Evolutionary conservation across 2,329 filamentous ascomycete genomes (phyloP).

Genomic region (Apiospora aurea): DNA sequence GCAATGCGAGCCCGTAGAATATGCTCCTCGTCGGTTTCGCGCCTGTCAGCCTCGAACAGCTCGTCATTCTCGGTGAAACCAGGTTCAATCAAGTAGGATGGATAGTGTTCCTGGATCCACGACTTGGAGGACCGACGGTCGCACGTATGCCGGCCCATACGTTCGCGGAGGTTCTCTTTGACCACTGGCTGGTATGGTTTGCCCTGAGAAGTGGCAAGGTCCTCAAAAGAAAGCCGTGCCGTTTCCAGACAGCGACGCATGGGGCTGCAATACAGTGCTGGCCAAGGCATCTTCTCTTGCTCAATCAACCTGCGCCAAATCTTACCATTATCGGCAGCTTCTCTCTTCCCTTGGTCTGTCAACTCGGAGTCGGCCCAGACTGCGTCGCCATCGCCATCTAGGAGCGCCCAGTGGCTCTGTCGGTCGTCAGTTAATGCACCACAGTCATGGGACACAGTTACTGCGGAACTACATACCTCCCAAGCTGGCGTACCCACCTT

Average conservation of each 20-base stretch:
- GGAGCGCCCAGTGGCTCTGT: slow-evolving; percentile 28
- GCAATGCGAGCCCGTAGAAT: slow-evolving; percentile 41
- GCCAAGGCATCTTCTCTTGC: slow-evolving; percentile 50
- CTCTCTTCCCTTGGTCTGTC: slow-evolving; percentile 49
- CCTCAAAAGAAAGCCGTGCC: slow-evolving; percentile 50
- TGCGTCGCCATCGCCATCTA: slow-evolving; percentile 26
- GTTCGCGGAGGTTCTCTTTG: slow-evolving; percentile 57
- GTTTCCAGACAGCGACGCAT: slow-evolving; percentile 57
- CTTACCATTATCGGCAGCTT: slow-evolving; percentile 50
- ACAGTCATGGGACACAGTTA: background rate
- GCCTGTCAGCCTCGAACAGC: slow-evolving; percentile 48
- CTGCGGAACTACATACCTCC: slow-evolving; percentile 17
- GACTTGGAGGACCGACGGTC: slow-evolving; percentile 51
- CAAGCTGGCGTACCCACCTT: slow-evolving; percentile 27
- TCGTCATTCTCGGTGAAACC: slow-evolving; percentile 56
- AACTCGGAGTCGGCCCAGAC: slow-evolving; percentile 41
- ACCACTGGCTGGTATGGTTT: slow-evolving; percentile 50
- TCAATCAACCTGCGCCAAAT: slow-evolving; percentile 52
- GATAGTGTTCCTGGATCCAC: slow-evolving; percentile 50
- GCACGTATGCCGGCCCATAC: slow-evolving; percentile 59
- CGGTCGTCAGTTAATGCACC: background rate
- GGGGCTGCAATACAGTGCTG: slow-evolving; percentile 56
- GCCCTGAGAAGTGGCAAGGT: slow-evolving; percentile 42
- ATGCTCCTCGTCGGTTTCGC: slow-evolving; percentile 49
- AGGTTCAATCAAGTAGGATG: slow-evolving; percentile 50